Conservation (phyloP, 2,329 filamentous ascomycete species). For the Paraconiothyrium brasiliense region DNA sequence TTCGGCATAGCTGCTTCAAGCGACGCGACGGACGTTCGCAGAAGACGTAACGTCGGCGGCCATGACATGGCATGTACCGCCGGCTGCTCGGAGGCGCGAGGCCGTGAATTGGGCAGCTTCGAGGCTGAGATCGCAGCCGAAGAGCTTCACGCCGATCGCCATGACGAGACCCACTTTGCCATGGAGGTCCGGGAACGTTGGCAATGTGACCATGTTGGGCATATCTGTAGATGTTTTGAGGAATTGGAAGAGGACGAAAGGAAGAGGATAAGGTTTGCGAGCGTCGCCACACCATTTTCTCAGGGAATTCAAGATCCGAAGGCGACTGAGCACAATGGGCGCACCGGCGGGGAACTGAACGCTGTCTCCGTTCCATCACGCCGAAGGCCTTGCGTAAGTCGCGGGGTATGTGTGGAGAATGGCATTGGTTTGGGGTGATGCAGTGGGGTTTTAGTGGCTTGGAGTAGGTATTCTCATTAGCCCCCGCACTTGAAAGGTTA, state of each 20-base stretch:
- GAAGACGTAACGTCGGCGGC: constrained; percentile 20
- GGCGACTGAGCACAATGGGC: too few relatives aligned
- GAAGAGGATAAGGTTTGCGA: not conserved
- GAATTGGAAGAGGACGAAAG: not conserved
- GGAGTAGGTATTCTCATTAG: not conserved
- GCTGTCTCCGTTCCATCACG: constrained; percentile 5
- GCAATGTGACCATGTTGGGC: not conserved
- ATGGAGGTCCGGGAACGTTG: constrained; percentile 20
- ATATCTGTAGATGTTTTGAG: not conserved
- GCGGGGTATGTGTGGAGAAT: constrained; percentile 12
- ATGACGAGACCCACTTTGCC: constrained; percentile 25
- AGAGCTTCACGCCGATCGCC: constrained; percentile 24
- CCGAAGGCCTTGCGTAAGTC: not conserved
- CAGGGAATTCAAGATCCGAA: not conserved
- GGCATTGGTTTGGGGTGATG: constrained; percentile 10
- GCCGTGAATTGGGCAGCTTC: constrained; percentile 14
- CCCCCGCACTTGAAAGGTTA: constrained; percentile 22
- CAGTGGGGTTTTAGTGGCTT: constrained; percentile 16
- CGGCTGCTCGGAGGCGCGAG: constrained; percentile 13
- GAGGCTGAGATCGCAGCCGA: constrained; percentile 24
- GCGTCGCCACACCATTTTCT: not conserved
- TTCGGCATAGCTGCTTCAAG: constrained; percentile 25
- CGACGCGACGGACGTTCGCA: constrained; percentile 15
- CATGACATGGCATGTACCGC: constrained; percentile 15
- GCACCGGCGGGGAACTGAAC: not conserved